A percentile compares a stretch with the other conserved stretches of the same genome.
Conservation (phyloP, 2,329 filamentous ascomycete species). For the Fusarium oligoseptatum region DNA sequence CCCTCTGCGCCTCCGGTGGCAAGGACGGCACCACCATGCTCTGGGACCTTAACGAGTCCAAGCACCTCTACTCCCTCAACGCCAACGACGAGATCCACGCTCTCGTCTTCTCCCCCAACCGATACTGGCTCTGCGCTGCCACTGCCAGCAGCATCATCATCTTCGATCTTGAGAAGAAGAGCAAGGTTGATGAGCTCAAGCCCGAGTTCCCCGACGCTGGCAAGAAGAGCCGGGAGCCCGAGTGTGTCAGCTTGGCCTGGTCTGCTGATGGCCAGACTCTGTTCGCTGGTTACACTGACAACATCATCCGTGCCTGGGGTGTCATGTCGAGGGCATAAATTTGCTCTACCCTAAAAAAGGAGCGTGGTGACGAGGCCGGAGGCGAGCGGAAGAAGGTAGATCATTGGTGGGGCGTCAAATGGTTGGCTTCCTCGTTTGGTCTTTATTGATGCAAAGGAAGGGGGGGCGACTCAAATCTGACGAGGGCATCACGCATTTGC, state of each 20-base stretch:
- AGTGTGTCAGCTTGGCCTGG: slow-evolving; percentile 98
- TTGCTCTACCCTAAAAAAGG: slow-evolving; percentile 45
- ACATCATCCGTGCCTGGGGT: slow-evolving; percentile 98
- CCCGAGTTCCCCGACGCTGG: slow-evolving; percentile 96
- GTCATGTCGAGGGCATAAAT: slow-evolving; percentile 92
- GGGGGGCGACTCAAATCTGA: slow-evolving; percentile 52
- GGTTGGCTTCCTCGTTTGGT: slow-evolving; percentile 62
- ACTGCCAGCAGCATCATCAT: slow-evolving; percentile 99
- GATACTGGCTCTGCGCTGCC: slow-evolving; percentile 99
- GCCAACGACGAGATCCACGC: slow-evolving; percentile 99
- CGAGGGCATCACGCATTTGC: slow-evolving; percentile 55
- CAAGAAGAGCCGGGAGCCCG: slow-evolving; percentile 99
- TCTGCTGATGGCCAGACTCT: slow-evolving; percentile 98
- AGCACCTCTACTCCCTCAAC: slow-evolving; percentile 99
- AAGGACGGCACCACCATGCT: slow-evolving; percentile 99
- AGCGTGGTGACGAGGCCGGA: slow-evolving; percentile 43
- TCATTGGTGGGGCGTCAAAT: slow-evolving; percentile 61
- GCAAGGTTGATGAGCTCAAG: slow-evolving; percentile 99
- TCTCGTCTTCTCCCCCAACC: slow-evolving; percentile 99
- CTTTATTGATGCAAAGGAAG: slow-evolving; percentile 58
- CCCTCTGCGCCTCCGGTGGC: slow-evolving; percentile 97
- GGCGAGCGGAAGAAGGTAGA: slow-evolving; percentile 55
- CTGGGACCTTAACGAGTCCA: slow-evolving; percentile 99
- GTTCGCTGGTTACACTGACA: slow-evolving; percentile 99
- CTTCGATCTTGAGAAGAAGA: slow-evolving; percentile 99